Base-by-base conservation (phyloP, 2,329 filamentous ascomycete genomes). In the Penicillium fuscoglaucum region DNA sequence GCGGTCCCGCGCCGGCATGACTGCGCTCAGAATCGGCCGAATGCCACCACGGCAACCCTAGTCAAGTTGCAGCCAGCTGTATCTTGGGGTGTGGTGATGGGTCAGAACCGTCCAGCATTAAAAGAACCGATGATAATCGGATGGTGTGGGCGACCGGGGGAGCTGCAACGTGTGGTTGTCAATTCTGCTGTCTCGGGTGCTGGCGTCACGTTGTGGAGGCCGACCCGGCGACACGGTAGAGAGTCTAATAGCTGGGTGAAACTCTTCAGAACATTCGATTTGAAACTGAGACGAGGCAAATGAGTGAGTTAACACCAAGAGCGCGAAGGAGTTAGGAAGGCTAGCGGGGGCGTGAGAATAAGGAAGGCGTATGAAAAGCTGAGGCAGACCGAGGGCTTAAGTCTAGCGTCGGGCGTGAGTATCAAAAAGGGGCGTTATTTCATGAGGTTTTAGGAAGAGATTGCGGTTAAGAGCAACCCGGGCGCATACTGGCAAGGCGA, bases 1-100 rank as follows among this genome's bases (percentile, higher is more conserved):
- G 48, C 69, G 68, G 55, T 73, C 71, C 49, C 66, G 68, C 64
- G 66, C 66, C 35, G 72, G 68, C 74, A 76, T 76, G 62, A 47
- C 67, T 65, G 62, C 58, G 61, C 60, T 59, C 47, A 57, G 51
- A 62, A 44, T 64, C 58, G 51, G 55, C 52, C 56, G 59, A 61
- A 50, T 62, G 57, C 61, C 65, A 56, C 60, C 57, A 55, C 61
- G 41, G 61, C 60, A 61, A 62, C 51, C 57, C 60, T 55, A 56
- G 46, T 65, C 63, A 70, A 61, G 49, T 66, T 61, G 58, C 61
- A 64, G 61, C 63, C 57, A 59, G 61, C 62, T 59, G 56, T 61
- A 48, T 48, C 55, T 61, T 47, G 49, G 46, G 59, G 50, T 61
- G 48, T 49, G 51, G 59, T 55, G 33, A 52, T 35, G 47, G 37